A percentile compares a stretch with the other conserved stretches of the same genome.
Evolutionary conservation across 768 basidiomycete species (phyloP).

Genomic region (Mycena floridula): DNA sequence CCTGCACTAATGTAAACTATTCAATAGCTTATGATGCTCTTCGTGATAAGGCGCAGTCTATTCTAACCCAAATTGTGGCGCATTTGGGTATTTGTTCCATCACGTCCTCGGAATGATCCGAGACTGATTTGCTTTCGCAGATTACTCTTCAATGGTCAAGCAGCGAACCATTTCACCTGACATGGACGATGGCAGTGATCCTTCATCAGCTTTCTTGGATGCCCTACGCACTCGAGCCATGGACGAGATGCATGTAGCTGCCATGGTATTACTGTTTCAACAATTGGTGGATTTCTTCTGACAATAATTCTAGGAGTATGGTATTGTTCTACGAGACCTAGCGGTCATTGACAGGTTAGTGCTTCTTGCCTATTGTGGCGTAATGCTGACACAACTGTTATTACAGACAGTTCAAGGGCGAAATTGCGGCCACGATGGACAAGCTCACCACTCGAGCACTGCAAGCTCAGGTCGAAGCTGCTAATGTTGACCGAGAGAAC

Average conservation of each 20-base stretch:
- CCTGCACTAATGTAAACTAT: no score
- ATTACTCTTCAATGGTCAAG: conserved; percentile 73
- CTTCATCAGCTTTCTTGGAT: conserved; percentile 74
- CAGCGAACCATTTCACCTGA: conserved; percentile 76
- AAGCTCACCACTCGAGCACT: conserved; percentile 78
- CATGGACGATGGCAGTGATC: conserved; percentile 62
- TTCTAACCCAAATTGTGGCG: conserved; percentile 80
- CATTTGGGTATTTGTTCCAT: conserved; percentile 53
- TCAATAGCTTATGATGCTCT: conserved; percentile 70
- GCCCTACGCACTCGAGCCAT: conserved; percentile 77
- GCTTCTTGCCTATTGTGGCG: not conserved
- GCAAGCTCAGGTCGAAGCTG: conserved; percentile 84
- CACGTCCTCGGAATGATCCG: not conserved
- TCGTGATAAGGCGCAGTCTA: conserved; percentile 79
- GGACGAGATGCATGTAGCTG: conserved; percentile 81
- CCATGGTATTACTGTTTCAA: no score
- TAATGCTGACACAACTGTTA: conserved; percentile 52
- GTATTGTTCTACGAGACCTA: conserved; percentile 79
- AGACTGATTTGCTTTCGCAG: conserved; percentile 1
- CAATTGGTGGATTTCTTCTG: no score
- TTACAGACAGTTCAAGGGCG: conserved; percentile 85
- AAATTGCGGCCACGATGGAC: conserved; percentile 81
- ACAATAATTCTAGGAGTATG: no score
- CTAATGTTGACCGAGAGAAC: conserved; percentile 83
- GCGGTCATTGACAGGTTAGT: conserved; percentile 39